Evolutionary conservation across 2,329 filamentous ascomycete species (phyloP), one percentile per base, ranked within the genome.

Genomic region (Cladobotryum mycophilum): DNA sequence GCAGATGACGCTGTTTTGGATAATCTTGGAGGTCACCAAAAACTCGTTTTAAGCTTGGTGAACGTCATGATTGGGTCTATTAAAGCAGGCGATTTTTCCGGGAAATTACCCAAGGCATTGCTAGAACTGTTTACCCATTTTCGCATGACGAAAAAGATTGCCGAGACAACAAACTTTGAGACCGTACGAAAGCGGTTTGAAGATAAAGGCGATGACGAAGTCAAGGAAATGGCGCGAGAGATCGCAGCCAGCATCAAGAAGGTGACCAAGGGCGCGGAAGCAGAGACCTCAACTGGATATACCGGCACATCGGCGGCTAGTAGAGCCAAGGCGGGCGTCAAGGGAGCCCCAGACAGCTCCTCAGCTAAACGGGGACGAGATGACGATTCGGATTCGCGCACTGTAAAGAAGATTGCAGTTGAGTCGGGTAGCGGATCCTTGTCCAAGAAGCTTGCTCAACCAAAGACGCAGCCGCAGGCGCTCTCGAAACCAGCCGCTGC

Each of bases 141-240:
- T 52, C 81, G 78, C 35, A 84, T 83, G 52, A 75, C 83, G 40
- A 80, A 76, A 45, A 79, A 76, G 56, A 81, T 82, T 35, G 69
- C 82, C 40, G 79, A 83, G 56, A 82, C 79, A 53, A 78, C 82
- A 38, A 86, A 86, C 60, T 79, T 89, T 50, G 77, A 81, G 51
- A 81, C 79, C 49, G 78, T 87, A 14, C 75, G 82, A 38, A 80
- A 80, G 54, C 76, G 80, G 8, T 80, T 86, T 60, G 76, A 75
- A 53, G 84, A 80, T 60, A 82, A 81, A 59, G 84, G 81, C 22
- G 83, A 87, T 59, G 75, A 78, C 1, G 79, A 84, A 47, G 79
- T 81, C 44, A 84, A 84, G 58, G 75, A 75, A 4, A 69, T 84
- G 43, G 79, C 85, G 4, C 74, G 76, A 35, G 75, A 76, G 53